A percentile compares a stretch with the other conserved stretches of the same genome.
phyloP scores from a whole-genome alignment of 2,329 filamentous ascomycete genomes.

The Ophidiomyces ophidiicola region DNA sequence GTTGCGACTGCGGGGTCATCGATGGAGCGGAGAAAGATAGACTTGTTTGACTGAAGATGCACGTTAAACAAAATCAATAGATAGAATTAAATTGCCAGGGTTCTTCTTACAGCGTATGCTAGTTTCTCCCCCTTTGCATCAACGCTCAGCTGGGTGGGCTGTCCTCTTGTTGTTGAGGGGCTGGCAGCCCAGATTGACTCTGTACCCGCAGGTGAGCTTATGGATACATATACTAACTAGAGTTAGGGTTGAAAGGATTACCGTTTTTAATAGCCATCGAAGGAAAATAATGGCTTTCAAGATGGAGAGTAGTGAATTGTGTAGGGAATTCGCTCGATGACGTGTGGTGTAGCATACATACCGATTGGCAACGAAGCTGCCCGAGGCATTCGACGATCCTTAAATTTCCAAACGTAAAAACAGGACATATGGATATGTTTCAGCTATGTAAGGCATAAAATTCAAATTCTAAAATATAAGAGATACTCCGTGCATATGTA shows the following conservation, averaged over 20 bases:
- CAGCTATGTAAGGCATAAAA: too few relatives aligned
- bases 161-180: constrained; percentile 70
- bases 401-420: too few relatives aligned
- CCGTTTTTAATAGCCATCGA: constrained; percentile 37
- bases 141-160: constrained; percentile 75
- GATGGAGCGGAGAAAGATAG: constrained; percentile 88
- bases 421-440: too few relatives aligned
- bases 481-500: too few relatives aligned
- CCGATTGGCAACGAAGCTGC: too few relatives aligned
- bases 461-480: too few relatives aligned
- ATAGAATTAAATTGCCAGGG: not conserved
- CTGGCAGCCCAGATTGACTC: constrained; percentile 71
- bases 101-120: constrained; percentile 64
- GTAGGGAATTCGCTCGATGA: too few relatives aligned
- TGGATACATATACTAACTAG: not conserved
- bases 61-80: constrained; percentile 4
- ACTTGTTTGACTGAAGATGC: constrained; percentile 70
- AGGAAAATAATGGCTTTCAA: not conserved
- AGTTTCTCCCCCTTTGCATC: constrained; percentile 85
- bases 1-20: constrained; percentile 73
- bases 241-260: constrained; percentile 16
- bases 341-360: too few relatives aligned
- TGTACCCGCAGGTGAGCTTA: constrained; percentile 24
- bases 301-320: too few relatives aligned
- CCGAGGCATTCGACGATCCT: too few relatives aligned